Conservation (phyloP, 495 filamentous ascomycete genomes). For the Xanthoparmelia taractica region DNA sequence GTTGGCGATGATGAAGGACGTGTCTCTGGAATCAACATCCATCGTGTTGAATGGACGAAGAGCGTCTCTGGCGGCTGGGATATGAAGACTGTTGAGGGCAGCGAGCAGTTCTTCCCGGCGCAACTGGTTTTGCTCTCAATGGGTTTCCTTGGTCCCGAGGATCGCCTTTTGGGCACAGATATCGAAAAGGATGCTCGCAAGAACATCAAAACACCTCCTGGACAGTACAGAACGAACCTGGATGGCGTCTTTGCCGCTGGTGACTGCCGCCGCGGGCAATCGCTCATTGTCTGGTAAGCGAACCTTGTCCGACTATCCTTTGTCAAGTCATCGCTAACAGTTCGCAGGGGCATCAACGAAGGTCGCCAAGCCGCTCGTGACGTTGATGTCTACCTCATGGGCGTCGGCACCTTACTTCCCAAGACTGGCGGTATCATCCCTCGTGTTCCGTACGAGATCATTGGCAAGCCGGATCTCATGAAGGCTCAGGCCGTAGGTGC, state of each 20-base stretch:
- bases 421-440: conserved; percentile 94
- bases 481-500: conserved; percentile 22
- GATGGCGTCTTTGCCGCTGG: conserved; percentile 91
- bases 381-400: conserved; percentile 82
- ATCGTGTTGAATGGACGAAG: conserved; percentile 96
- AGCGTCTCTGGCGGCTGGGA: conserved; percentile 88
- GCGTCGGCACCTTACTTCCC: conserved; percentile 66
- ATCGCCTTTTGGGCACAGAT: conserved; percentile 72
- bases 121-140: conserved; percentile 95
- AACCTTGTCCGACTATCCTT: neutral
- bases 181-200: conserved; percentile 91
- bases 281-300: conserved; percentile 92
- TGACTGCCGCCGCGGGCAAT: conserved; percentile 94
- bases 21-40: conserved; percentile 95
- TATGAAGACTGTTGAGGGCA: conserved; percentile 96
- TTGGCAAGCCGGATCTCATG: conserved; percentile 33
- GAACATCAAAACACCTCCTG: conserved; percentile 94
- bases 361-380: conserved; percentile 90
- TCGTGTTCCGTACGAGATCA: conserved; percentile 62
- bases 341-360: conserved; percentile 92
- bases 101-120: conserved; percentile 94
- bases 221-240: conserved; percentile 82
- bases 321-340: conserved; percentile 2
- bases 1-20: conserved; percentile 83
- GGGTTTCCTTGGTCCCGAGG: conserved; percentile 97